Evolutionary conservation across 495 filamentous ascomycete genomes (phyloP).

Genomic region (Penicillium steckii): DNA sequence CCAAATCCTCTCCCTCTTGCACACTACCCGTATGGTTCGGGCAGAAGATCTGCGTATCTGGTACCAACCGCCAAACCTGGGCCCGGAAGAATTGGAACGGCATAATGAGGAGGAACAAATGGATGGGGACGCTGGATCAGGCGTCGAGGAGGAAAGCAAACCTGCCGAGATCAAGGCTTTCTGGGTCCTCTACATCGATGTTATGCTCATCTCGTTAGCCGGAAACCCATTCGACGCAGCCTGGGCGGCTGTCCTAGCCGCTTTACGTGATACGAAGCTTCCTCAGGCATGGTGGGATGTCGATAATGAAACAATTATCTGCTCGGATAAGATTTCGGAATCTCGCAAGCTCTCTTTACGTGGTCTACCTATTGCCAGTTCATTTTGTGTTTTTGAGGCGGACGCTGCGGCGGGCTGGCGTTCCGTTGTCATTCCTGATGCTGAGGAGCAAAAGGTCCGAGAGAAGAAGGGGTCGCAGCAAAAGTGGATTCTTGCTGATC

Average conservation of each 20-base stretch:
- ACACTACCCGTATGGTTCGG: conserved; percentile 61
- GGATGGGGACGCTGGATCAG: conserved; percentile 38
- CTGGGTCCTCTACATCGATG: conserved; percentile 91
- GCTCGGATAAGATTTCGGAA: conserved; percentile 55
- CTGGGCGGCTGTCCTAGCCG: conserved; percentile 80
- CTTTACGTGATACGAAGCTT: conserved; percentile 75
- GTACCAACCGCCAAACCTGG: conserved; percentile 53
- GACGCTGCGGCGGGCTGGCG: conserved; percentile 50
- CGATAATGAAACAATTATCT: conserved; percentile 75
- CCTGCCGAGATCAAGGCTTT: conserved; percentile 69
- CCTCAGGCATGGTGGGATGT: conserved; percentile 83
- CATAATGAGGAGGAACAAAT: conserved; percentile 45
- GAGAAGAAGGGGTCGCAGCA: conserved; percentile 40
- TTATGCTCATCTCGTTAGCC: conserved; percentile 85
- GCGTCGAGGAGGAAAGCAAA: conserved; percentile 6
- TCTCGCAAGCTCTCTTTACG: conserved; percentile 52
- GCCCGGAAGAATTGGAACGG: conserved; percentile 27
- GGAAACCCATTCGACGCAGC: conserved; percentile 89
- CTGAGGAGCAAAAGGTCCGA: conserved; percentile 41
- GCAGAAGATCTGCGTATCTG: conserved; percentile 66
- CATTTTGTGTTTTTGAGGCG: conserved; percentile 71
- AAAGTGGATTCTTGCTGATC: conserved; percentile 80
- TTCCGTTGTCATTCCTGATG: conserved; percentile 38
- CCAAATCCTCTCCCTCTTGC: conserved; percentile 70
- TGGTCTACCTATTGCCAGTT: conserved; percentile 67